Evolutionary conservation across 2,329 filamentous ascomycete genomes (phyloP), one percentile per base, ranked within the genome.

Genomic region (Botryotinia globosa): DNA sequence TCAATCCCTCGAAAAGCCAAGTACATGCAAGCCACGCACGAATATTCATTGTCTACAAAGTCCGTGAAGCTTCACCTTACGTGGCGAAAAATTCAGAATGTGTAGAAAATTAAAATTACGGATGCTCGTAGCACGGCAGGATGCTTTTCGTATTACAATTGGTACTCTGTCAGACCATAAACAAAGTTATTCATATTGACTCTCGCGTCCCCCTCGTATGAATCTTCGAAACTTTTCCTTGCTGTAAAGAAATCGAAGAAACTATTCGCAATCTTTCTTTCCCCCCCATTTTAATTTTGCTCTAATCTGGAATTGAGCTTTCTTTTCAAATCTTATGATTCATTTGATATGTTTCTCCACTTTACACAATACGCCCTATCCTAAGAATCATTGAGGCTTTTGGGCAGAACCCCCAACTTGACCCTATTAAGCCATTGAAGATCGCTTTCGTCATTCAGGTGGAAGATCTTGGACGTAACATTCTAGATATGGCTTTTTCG

Each of bases 291-390:
- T 42, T 32, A 39, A 42, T 44, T 20, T 42, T 42, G 48, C 65
- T 67, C 34, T 29, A 67, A 67, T 67, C 64, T 54, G 48, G 64
- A 56, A 67, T 56, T 67, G 64, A 22, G 64, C 64, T 56, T 69
- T 32, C 37, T 61, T 25, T 32, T 44, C 37, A 45, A 69, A 44
- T 20, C 44, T 61, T 18, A 29, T 69, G n/a, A 61, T 58, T 42
- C 51, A n/a, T 69, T 61, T 45, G 34, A 61, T 44, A 71, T 32
- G 59, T 64, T 54, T 64, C 44, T 44, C 34, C n/a, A 18, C 34
- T 65, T 56, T 51, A 12, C 54, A 20, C 37, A 54, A 48, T 64
- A 32, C 61, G 29, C 61, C 54, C 48, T 22, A 66, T 51, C 34
- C 59, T 66, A 37, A 65, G 45, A 54, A 42, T 39, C 25, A 18